A percentile compares a stretch with the other conserved stretches of the same genome.
phyloP scores from a whole-genome alignment of 2,329 filamentous ascomycete genomes.

The Leptographium flavum region DNA sequence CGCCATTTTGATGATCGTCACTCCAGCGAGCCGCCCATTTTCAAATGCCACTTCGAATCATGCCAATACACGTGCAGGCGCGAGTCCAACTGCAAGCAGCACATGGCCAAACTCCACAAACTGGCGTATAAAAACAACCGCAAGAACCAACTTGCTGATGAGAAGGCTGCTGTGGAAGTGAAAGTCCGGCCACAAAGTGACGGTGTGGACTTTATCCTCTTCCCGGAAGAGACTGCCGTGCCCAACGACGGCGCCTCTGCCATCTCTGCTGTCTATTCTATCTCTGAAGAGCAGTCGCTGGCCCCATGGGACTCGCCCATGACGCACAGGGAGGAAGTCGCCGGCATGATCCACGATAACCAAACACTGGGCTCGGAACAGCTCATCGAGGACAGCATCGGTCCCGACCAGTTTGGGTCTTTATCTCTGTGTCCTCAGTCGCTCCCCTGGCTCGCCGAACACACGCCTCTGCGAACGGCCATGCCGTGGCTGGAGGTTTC shows the following conservation, averaged over 20 bases:
- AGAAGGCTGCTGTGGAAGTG: too few species aligned
- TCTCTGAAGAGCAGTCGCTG: conserved; percentile 3
- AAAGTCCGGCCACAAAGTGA: not conserved
- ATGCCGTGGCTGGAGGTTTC: not conserved
- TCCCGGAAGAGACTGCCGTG: not conserved
- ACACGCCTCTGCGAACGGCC: not conserved
- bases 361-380: not conserved
- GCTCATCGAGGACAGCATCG: not conserved
- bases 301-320: conserved; percentile 12
- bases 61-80: conserved; percentile 64
- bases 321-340: conserved; percentile 4
- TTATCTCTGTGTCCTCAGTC: not conserved
- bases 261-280: not conserved
- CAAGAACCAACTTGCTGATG: not conserved
- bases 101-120: conserved; percentile 70
- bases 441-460: not conserved
- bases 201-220: not conserved
- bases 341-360: not conserved
- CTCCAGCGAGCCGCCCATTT: conserved; percentile 47
- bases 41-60: conserved; percentile 47
- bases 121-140: conserved; percentile 58
- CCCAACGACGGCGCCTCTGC: too few species aligned
- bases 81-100: conserved; percentile 71
- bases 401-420: too few species aligned
- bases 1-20: conserved; percentile 70